Evolutionary conservation across 495 filamentous ascomycete species (phyloP).

Genomic region (Podospora comata): DNA sequence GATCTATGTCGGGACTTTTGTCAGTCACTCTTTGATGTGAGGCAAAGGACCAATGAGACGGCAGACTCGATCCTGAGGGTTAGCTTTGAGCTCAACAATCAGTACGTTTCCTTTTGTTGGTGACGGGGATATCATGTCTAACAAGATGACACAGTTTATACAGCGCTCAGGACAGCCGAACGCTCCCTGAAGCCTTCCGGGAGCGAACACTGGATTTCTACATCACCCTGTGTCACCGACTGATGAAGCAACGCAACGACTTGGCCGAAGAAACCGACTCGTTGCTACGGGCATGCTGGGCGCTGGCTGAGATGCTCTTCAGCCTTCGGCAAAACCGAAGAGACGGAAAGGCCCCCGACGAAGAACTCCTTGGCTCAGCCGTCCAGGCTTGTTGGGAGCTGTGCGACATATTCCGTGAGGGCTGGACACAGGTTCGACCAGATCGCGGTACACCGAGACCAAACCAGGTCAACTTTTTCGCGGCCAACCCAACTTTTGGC

Average conservation of each 20-base stretch:
- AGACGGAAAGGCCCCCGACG: slow-evolving; percentile 69
- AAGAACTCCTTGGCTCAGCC: slow-evolving; percentile 79
- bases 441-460: slow-evolving; percentile 84
- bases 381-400: slow-evolving; percentile 95
- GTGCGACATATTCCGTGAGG: slow-evolving; percentile 88
- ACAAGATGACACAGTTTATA: slow-evolving; percentile 55
- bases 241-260: slow-evolving; percentile 87
- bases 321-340: slow-evolving; percentile 80
- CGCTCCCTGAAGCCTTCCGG: slow-evolving; percentile 80
- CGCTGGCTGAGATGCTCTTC: slow-evolving; percentile 89
- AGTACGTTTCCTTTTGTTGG: slow-evolving; percentile 40
- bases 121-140: slow-evolving; percentile 12
- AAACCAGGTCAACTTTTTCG: slow-evolving; percentile 68
- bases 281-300: slow-evolving; percentile 83
- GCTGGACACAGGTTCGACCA: slow-evolving; percentile 85
- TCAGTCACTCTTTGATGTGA: slow-evolving; percentile 80
- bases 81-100: slow-evolving; percentile 93
- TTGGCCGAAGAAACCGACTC: slow-evolving; percentile 77
- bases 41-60: slow-evolving; percentile 68
- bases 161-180: slow-evolving; percentile 78
- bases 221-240: slow-evolving; percentile 83
- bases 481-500: slow-evolving; percentile 25
- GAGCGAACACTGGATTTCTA: slow-evolving; percentile 92
- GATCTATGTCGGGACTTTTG: slow-evolving; percentile 91
- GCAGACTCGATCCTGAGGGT: slow-evolving; percentile 83